phyloP scores from a whole-genome alignment of 2,329 filamentous ascomycete genomes.

The Pseudogymnoascus sp. region DNA sequence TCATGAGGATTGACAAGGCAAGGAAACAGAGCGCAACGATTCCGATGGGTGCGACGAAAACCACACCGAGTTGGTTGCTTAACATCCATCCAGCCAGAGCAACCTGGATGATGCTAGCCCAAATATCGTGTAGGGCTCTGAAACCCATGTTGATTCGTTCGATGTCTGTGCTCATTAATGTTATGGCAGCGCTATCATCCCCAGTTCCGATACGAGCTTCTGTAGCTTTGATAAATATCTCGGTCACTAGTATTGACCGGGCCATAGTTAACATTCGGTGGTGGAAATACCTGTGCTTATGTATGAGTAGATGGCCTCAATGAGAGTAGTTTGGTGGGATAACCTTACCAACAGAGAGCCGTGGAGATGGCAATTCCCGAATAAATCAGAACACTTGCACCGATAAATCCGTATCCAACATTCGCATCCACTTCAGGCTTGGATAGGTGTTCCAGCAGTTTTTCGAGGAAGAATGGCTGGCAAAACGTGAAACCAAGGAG shows the following conservation, averaged over 20 bases:
- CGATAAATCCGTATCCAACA: constrained; percentile 34
- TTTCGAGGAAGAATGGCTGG: constrained; percentile 38
- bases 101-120: constrained; percentile 18
- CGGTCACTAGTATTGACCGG: constrained; percentile 10
- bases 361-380: constrained; percentile 33
- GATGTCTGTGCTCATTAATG: constrained; percentile 24
- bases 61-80: constrained; percentile 33
- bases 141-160: constrained; percentile 17
- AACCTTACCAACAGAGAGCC: constrained; percentile 13
- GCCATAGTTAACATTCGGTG: constrained; percentile 11
- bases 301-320: constrained; percentile 12
- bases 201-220: constrained; percentile 13
- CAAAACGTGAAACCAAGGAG: constrained; percentile 36
- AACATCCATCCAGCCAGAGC: constrained; percentile 15
- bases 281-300: not conserved
- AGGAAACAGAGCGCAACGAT: constrained; percentile 31
- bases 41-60: constrained; percentile 40
- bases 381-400: constrained; percentile 35
- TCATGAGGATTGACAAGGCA: constrained; percentile 16
- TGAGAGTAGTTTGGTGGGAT: not conserved
- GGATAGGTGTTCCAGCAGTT: constrained; percentile 27
- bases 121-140: constrained; percentile 14
- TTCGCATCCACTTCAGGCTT: constrained; percentile 19
- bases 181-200: constrained; percentile 17
- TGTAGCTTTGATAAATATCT: constrained; percentile 12